Conservation (phyloP, 2,329 filamentous ascomycete genomes). For the Talaromyces sp. region DNA sequence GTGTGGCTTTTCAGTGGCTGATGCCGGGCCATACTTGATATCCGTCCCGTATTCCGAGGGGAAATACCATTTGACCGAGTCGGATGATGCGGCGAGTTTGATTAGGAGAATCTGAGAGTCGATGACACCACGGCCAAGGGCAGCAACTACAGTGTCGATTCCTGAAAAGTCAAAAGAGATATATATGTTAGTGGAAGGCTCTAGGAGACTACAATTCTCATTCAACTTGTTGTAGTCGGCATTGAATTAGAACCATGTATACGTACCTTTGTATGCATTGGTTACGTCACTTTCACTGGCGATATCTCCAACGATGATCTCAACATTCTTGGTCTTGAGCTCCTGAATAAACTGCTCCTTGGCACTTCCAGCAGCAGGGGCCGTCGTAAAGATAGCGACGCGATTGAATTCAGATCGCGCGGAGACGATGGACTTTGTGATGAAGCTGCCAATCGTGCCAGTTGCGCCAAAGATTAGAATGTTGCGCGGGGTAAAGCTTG, state of each 20-base stretch:
- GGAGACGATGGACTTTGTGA: conserved; percentile 47
- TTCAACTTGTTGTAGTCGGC: background rate
- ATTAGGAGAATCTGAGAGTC: conserved; percentile 60
- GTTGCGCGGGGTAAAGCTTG: conserved; percentile 28
- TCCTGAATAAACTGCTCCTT: conserved; percentile 49
- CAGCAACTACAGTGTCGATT: conserved; percentile 63
- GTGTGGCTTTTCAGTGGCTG: conserved; percentile 60
- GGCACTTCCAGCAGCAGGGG: conserved; percentile 39
- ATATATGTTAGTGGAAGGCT: background rate
- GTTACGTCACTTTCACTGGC: conserved; percentile 49
- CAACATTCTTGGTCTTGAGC: conserved; percentile 43
- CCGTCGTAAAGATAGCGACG: conserved; percentile 55
- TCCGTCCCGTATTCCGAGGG: conserved; percentile 66
- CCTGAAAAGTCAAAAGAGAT: conserved; percentile 22
- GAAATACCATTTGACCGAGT: conserved; percentile 59
- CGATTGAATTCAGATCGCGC: conserved; percentile 44
- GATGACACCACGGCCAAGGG: conserved; percentile 61
- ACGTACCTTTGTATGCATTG: conserved; percentile 51
- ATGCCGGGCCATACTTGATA: conserved; percentile 57
- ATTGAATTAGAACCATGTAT: background rate
- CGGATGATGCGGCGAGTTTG: conserved; percentile 48
- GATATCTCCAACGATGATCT: conserved; percentile 55
- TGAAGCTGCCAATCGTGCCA: conserved; percentile 49
- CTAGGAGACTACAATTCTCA: background rate
- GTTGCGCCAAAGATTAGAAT: conserved; percentile 53